These are phyloP conservation scores for Tolypocladium paradoxum DNA, from an alignment of 2,329 filamentous ascomycete species.

Conservation along the genomic window DNA sequence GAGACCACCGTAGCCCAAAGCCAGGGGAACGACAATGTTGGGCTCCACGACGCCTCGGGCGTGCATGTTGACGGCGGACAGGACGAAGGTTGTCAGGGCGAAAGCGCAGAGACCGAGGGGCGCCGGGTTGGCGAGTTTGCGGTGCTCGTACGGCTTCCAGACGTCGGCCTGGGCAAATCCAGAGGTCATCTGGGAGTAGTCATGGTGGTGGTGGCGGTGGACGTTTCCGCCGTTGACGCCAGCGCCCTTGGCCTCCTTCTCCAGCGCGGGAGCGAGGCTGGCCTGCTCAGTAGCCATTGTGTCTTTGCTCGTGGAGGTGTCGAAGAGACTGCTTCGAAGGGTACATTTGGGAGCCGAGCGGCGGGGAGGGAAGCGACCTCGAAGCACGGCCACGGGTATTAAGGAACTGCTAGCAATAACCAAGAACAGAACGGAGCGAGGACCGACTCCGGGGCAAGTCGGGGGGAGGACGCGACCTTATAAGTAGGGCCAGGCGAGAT, in stretches of 20 bases:
- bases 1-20: constrained; percentile 66
- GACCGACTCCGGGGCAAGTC: not conserved
- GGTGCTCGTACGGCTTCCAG: constrained; percentile 51
- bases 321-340: not conserved
- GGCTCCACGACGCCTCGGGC: constrained; percentile 47
- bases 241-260: constrained; percentile 8
- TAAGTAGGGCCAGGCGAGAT: constrained; percentile 3
- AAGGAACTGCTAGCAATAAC: not conserved
- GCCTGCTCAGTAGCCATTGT: constrained; percentile 6
- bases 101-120: constrained; percentile 69
- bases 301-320: not conserved
- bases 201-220: constrained; percentile 14
- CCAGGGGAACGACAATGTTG: constrained; percentile 57
- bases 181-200: constrained; percentile 12
- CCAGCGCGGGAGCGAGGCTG: constrained; percentile 3
- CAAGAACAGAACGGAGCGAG: not conserved
- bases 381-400: not conserved
- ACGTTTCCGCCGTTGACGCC: constrained; percentile 1
- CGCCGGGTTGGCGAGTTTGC: constrained; percentile 71
- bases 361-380: not conserved
- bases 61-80: constrained; percentile 63
- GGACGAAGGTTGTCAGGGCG: constrained; percentile 72
- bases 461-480: not conserved
- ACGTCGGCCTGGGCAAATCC: constrained; percentile 42
- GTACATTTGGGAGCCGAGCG: not conserved